phyloP scores from a whole-genome alignment of 768 basidiomycete species.

The Postia placenta region DNA sequence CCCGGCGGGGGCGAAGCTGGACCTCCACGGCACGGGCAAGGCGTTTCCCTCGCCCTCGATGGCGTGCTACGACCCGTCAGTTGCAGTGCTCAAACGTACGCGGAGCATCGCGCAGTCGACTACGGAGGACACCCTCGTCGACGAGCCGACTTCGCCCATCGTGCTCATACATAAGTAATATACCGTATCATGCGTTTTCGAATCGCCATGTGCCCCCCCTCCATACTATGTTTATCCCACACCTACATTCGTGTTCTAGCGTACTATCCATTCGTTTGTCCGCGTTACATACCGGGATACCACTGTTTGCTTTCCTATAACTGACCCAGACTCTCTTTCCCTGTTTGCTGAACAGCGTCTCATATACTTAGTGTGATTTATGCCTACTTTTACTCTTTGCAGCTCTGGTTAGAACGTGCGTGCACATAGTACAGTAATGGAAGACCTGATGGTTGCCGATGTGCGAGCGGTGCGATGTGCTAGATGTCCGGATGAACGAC shows the following conservation, averaged over 20 bases:
- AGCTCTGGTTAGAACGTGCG: background rate
- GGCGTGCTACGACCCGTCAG: background rate
- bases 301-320: background rate
- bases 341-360: background rate
- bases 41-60: too few relatives aligned
- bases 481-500: background rate
- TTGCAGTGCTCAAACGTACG: background rate
- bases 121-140: background rate
- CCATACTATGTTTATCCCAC: background rate
- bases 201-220: background rate
- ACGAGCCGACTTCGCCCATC: background rate
- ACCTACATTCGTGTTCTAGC: background rate
- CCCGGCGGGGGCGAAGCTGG: background rate
- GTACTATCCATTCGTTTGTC: background rate
- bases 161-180: background rate
- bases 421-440: background rate
- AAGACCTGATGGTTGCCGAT: too few relatives aligned
- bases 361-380: background rate
- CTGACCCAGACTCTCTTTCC: too few relatives aligned
- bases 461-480: too few relatives aligned
- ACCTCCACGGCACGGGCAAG: too few relatives aligned
- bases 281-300: constrained; percentile 2
- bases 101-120: background rate
- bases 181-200: background rate
- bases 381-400: background rate